Evolutionary conservation across 208 protist genomes (phyloP), one percentile per base, ranked within the genome.

Genomic region (Acanthamoeba lugdunensis): DNA sequence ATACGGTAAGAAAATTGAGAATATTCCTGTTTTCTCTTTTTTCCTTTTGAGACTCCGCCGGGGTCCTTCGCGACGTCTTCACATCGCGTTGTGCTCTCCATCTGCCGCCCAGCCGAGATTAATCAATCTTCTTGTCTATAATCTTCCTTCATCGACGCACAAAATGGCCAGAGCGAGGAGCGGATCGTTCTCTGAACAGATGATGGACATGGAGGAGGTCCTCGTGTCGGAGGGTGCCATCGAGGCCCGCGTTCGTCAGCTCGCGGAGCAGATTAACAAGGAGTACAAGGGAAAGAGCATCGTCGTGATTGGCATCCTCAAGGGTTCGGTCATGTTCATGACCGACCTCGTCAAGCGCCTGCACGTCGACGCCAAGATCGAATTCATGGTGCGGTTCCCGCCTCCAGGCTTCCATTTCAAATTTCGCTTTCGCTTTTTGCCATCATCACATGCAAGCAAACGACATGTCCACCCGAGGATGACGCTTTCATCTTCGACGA

Each of bases 271-370:
- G 58, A 90, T 90, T 50, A 71, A 90, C 37, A 63, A 48, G 56
- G 84, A 90, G 58, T 90, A 90, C 84, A 71, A 90, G 84, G 84
- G 84, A 13, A 90, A 90, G 84, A 90, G 58, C 84, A 37, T 90
- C 9, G 58, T 90, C 18, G 61, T 90, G 28, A 71, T 90, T 2
- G 84, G 84, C 84, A 90, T 90, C 56, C 84, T 90, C 58, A 90
- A 90, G 84, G 84, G 84, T 25, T 30, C 84, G 56, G 84, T 90
- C 56, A 90, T 90, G 58, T 90, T 90, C 58, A 65, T 90, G 58
- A 90, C 84, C 58, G 84, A 90, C 30, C 84, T 90, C 11, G 84
- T 71, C 28, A 90, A 90, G 58, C 84, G 84, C 4, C 58, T 90
- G 23, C 84, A 90, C 25, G 61, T 71, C 14, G 84, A 90, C 58